Evolutionary conservation across 116 monocot species (phyloP), one percentile per base, ranked within the genome.

Genomic region (Thalassia testudinum): DNA sequence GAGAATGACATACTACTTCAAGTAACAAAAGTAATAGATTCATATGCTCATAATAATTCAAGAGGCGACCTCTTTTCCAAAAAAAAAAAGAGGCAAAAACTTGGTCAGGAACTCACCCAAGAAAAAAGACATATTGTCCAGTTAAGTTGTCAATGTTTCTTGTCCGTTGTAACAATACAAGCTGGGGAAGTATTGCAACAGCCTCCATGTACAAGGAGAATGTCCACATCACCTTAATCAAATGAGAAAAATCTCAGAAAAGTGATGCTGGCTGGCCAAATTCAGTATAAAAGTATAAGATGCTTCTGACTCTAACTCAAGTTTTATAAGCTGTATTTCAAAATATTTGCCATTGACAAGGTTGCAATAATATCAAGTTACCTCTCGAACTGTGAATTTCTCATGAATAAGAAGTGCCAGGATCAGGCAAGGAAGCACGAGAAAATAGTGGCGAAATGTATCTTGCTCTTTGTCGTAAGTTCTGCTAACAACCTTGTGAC

Each of bases 391-490:
- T 28, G 81, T 79, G 53, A 89, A 77, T 53, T 43, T 82, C 42
- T 89, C 89, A 62, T 97, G 73, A 19, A 85, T 77, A 30, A 85
- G 10, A 23, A 88, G 58, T 1, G 89, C 85, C 56, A 97, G 62
- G 18, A 82, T 15, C 5, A 97, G 54, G 67, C 97, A 97, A 18
- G 79, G 70, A 27, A 88, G 21, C 37, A 89, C 48, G 26, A 97
- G 85, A 56, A 97, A 85, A 47, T 72, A 24, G 75, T 97, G 79
- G 42, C 89, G 97, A 65, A 97, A 97, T 21, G 97, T 89, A 58
- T 97, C 97, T 14, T 97, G 97, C 7, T 88, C 85, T 63, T 72
- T 89, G 52, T 97, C 97, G 64, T 97, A 97, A 42, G 97, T 75
- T 66, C 89, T 85, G 0, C 81, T 71, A 8, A 97, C 97, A 61